Base-by-base conservation (phyloP, 2,329 filamentous ascomycete genomes). In the Hypoxylon sp. region DNA sequence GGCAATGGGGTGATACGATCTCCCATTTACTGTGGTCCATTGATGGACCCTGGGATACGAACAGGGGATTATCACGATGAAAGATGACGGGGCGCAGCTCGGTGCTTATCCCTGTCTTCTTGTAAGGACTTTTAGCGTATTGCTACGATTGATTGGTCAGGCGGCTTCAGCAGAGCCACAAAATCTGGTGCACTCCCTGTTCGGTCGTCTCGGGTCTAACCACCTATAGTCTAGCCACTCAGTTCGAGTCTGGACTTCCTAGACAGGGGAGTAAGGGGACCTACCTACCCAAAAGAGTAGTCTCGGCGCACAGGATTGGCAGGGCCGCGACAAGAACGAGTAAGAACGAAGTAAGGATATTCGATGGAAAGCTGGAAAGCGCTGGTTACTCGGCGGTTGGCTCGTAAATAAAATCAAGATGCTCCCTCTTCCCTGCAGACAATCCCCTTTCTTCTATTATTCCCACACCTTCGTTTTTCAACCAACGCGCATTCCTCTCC, bases 401-500 rank as follows among this genome's bases (percentile, higher is more conserved):
- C 39, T 70, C 51, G 69, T 71, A 67, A 71, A 71, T 71, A 71
- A 71, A 71, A 71, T 69, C 69, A 61, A 60, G 37, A 24, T 50
- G 63, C 35, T 67, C 69, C 66, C 69, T 35, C 57, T 67, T 70
- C 66, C 69, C 67, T 69, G 66, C n/a, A 62, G 57, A 59, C 50
- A 8, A 3, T 63, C 55, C 46, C 63, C 60, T 39, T 66, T 71
- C 55, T 44, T 64, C 26, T 35, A 52, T 65, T 66, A 67, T 63
- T 67, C 67, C 60, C 69, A 71, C 69, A 69, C 69, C 66, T 71
- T 71, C 69, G 69, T 71, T 71, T 69, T 59, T 44, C 50, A 52
- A 52, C 39, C 26, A 60, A 69, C 50, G 59, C 68, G 50, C 59
- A 69, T 69, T 62, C 66, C 57, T 61, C 24, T 17, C 42, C 26